Base-by-base conservation (phyloP, 2,329 filamentous ascomycete genomes). In the Beauveria pseudobassiana region DNA sequence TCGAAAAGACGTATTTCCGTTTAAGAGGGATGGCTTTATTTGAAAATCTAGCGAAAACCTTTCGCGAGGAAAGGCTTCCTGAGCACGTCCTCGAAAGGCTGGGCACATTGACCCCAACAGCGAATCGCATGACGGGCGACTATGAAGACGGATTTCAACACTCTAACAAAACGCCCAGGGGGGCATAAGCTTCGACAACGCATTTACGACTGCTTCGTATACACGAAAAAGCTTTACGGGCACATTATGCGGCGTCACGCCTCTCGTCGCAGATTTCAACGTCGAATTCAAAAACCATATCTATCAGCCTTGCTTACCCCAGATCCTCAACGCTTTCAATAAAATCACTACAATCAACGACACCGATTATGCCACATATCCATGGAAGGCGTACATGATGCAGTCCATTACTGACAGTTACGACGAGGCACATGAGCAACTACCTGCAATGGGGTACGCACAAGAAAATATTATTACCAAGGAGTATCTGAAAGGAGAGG, bases 231-330 rank as follows among this genome's bases (percentile, higher is more conserved):
- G 76, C 58, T 63, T 79, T 18, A 69, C 71, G 0, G 76, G 72
- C 4, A 75, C 73, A 12, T 57, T 78, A 5, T 79, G 77, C 49
- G 77, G 77, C 4, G 63, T 78, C 20, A 70, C 69, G 0, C 76
- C 77, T 0, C 63, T 79, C 12, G 70, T 77, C 3, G 72, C 70
- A 1, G 76, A 79, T 40, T 76, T 76, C 60, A 78, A 79, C 43
- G 69, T 71, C 28, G 77, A 79, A 62, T 74, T 72, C 55, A 64
- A 69, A 6, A 70, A 77, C 30, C 72, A 77, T 57, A 69, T 78
- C n/a, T 79, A 79, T 62, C 75, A 79, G 50, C 77, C 77, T 0
- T 79, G 77, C 51, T 61, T 80, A 48, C 74, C 78, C 0, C 77
- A 75, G 10, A 64, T 75, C 18, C 64, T 75, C 7, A 67, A 75